phyloP scores from a whole-genome alignment of 2,329 filamentous ascomycete genomes.

The Ophiostoma piceae region DNA sequence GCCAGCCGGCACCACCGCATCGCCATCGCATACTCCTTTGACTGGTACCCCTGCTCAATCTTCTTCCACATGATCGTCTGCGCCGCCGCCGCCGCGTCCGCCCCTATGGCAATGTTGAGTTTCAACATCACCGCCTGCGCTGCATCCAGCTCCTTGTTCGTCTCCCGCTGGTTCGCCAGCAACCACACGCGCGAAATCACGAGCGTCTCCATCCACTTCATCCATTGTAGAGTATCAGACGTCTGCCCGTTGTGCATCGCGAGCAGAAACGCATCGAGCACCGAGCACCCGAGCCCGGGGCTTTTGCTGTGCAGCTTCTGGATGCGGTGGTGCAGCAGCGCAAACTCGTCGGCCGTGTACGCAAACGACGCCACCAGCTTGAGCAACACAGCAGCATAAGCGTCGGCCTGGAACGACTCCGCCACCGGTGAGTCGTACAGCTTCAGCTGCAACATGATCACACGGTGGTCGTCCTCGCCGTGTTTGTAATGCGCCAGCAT shows the following conservation, averaged over 20 bases:
- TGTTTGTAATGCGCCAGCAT: slow-evolving; percentile 48
- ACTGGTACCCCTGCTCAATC: slow-evolving; percentile 54
- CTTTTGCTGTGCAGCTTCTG: slow-evolving; percentile 56
- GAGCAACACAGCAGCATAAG: slow-evolving; percentile 51
- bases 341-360: slow-evolving; percentile 59
- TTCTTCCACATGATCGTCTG: slow-evolving; percentile 77
- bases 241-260: slow-evolving; percentile 42
- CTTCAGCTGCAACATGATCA: slow-evolving; percentile 64
- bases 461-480: slow-evolving; percentile 57
- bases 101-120: slow-evolving; percentile 46
- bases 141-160: slow-evolving; percentile 30
- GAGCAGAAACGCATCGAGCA: slow-evolving; percentile 60
- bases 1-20: slow-evolving; percentile 68
- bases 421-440: slow-evolving; percentile 48
- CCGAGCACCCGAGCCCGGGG: slow-evolving; percentile 43
- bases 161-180: slow-evolving; percentile 44
- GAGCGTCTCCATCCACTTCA: slow-evolving; percentile 61
- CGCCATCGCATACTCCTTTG: slow-evolving; percentile 49
- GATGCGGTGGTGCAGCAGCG: slow-evolving; percentile 61
- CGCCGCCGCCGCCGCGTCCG: slow-evolving; percentile 59
- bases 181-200: slow-evolving; percentile 66
- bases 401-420: slow-evolving; percentile 45
- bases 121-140: slow-evolving; percentile 39
- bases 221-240: no score
- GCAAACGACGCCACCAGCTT: slow-evolving; percentile 50